Percentiles rank a stretch among this genome's conserved stretches.
phyloP scores from a whole-genome alignment of 1,139 yeast species.

The Pichia sp. region DNA sequence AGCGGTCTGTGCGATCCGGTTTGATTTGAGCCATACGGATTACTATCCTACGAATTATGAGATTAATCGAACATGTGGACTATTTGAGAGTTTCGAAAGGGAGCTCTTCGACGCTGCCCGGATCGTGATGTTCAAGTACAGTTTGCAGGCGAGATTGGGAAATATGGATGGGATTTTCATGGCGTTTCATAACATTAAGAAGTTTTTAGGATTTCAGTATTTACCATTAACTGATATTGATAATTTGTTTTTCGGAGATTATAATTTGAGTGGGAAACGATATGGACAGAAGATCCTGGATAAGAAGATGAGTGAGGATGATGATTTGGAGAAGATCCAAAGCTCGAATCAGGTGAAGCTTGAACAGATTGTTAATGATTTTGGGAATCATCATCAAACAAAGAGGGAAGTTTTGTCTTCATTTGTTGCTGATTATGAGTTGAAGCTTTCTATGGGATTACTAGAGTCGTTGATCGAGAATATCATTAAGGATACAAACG shows the following conservation, averaged over 20 bases:
- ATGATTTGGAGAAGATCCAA: not conserved
- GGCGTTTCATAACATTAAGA: constrained; percentile 82
- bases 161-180: constrained; percentile 96
- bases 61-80: constrained; percentile 58
- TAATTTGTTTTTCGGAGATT: constrained; percentile 44
- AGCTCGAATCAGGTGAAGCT: constrained; percentile 11
- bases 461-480: constrained; percentile 52
- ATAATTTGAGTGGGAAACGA: not conserved
- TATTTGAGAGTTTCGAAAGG: constrained; percentile 73
- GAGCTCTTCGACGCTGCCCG: constrained; percentile 76
- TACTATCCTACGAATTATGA: constrained; percentile 59
- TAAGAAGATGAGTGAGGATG: constrained; percentile 3
- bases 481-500: constrained; percentile 32
- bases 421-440: constrained; percentile 69
- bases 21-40: constrained; percentile 68
- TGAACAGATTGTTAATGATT: constrained; percentile 24
- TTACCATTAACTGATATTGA: constrained; percentile 76
- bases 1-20: constrained; percentile 84
- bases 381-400: constrained; percentile 30
- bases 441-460: constrained; percentile 58
- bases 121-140: constrained; percentile 78
- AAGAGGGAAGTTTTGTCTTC: constrained; percentile 39
- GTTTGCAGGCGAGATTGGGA: constrained; percentile 91
- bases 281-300: constrained; percentile 10
- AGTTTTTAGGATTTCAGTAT: constrained; percentile 89